Evolutionary conservation across 1,139 yeast genomes (phyloP).

Genomic region (Kodamaea ohmeri): DNA sequence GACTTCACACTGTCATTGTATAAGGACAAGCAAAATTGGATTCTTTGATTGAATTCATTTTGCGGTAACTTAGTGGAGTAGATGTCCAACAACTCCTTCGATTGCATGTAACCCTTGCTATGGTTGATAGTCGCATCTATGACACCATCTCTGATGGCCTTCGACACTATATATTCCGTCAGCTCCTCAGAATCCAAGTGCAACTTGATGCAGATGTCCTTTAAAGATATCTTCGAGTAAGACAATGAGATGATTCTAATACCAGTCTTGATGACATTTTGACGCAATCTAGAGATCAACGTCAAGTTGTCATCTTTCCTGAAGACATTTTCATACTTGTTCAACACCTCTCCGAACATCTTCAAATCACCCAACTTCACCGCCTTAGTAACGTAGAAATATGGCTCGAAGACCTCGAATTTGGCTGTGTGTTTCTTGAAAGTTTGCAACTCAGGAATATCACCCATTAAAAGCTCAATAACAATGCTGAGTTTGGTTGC

Average conservation of each 20-base stretch:
- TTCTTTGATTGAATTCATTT: constrained; percentile 85
- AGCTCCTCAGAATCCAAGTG: constrained; percentile 92
- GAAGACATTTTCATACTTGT: constrained; percentile 59
- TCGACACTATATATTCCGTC: constrained; percentile 94
- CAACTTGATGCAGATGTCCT: constrained; percentile 85
- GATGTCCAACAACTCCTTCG: constrained; percentile 79
- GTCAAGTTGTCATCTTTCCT: constrained; percentile 80
- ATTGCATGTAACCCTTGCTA: constrained; percentile 88
- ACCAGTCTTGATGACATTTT: constrained; percentile 97
- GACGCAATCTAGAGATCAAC: constrained; percentile 84
- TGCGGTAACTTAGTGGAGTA: constrained; percentile 90
- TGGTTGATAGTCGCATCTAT: constrained; percentile 94
- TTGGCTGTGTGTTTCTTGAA: constrained; percentile 62
- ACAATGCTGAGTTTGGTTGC: constrained; percentile 87
- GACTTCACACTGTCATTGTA: constrained; percentile 93
- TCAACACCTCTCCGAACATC: constrained; percentile 72
- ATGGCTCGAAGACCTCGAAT: constrained; percentile 55
- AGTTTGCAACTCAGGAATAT: constrained; percentile 86
- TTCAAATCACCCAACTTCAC: constrained; percentile 90
- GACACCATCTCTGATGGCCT: constrained; percentile 96
- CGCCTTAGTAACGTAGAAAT: constrained; percentile 84
- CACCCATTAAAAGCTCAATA: constrained; percentile 93
- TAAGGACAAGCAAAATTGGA: constrained; percentile 83
- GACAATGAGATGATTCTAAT: constrained; percentile 90
- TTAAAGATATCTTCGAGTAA: constrained; percentile 85